Percentiles rank a stretch among this genome's conserved stretches.
phyloP scores from a whole-genome alignment of 192 early-diverging fungal species.

The Umbelopsis sp. region DNA sequence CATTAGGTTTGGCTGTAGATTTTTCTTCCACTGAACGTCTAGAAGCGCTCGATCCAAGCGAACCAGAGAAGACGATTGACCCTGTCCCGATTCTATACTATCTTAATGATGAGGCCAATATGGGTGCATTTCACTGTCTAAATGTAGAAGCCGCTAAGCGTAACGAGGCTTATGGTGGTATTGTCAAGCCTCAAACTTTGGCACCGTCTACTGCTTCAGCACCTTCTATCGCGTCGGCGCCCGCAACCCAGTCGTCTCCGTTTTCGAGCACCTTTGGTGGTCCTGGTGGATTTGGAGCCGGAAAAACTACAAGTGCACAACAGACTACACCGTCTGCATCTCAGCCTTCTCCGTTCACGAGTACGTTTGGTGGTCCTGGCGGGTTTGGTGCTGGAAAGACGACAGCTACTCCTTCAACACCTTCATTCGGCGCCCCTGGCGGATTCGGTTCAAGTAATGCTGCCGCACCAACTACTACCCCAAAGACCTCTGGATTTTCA shows the following conservation, averaged over 20 bases:
- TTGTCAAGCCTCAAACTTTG: conserved; percentile 38
- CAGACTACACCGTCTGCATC: neutral
- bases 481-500: too few relatives aligned
- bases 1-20: conserved; percentile 78
- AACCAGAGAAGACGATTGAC: conserved; percentile 43
- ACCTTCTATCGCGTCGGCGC: neutral
- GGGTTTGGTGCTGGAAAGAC: conserved; percentile 13
- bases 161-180: conserved; percentile 43
- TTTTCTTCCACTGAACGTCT: conserved; percentile 62
- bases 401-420: neutral
- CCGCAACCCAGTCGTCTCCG: neutral
- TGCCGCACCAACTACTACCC: too few relatives aligned
- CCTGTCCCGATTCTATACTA: conserved; percentile 76
- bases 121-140: conserved; percentile 70
- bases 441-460: too few relatives aligned
- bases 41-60: conserved; percentile 55
- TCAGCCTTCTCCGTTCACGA: neutral
- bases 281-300: conserved; percentile 14
- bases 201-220: neutral
- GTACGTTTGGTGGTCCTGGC: conserved; percentile 19
- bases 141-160: conserved; percentile 55
- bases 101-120: conserved; percentile 64
- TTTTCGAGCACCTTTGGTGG: conserved; percentile 12
- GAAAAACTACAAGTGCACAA: neutral
- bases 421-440: too few relatives aligned